Base-by-base conservation (phyloP, 257 asterid species). In the Cynanchum wilfordii region DNA sequence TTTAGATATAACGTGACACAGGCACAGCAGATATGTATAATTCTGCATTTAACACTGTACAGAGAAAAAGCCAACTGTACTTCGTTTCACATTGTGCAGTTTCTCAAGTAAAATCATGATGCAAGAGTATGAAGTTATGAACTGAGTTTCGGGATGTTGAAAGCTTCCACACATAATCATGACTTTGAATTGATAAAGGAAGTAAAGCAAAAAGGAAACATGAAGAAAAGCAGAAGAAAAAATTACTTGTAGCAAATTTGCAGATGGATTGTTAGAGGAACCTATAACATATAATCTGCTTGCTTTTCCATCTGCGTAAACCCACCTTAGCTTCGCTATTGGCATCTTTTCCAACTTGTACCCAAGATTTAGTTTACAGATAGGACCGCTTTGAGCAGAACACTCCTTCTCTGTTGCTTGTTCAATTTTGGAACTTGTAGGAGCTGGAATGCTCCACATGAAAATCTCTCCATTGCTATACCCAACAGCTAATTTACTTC, bases 401-500 rank as follows among this genome's bases (percentile, higher is more conserved):
- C 63, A 25, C 24, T 80, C 89, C 60, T 79, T 84, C 52, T 76
- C 81, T n/a, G n/a, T 76, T 74, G 64, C 80, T 25, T 75, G 83
- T 66, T 82, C 87, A 16, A 68, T 51, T 60, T 80, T 82, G 25
- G 82, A 75, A 79, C 76, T 83, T 59, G 82, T 70, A 7, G 86
- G 75, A 64, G 82, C 70, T 56, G 92, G 90, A 77, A 94, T 77
- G 58, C 83, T 83, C 99, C 97, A 91, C 62, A 94, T 79, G 68
- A 84, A 70, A 75, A 94, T 86, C 70, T 91, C 99, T 38, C 99
- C 99, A 2, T 85, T 89, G 83, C 87, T 89, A 83, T 89, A 94
- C 52, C 99, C 99, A 77, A 91, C 86, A 22, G 75, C 92, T 66
- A 87, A 79, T 87, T 86, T 94, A 75, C 90, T 91, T 78, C 99